phyloP scores from a whole-genome alignment of 805 yeast species.

The Saccharomycopsis sp. region DNA sequence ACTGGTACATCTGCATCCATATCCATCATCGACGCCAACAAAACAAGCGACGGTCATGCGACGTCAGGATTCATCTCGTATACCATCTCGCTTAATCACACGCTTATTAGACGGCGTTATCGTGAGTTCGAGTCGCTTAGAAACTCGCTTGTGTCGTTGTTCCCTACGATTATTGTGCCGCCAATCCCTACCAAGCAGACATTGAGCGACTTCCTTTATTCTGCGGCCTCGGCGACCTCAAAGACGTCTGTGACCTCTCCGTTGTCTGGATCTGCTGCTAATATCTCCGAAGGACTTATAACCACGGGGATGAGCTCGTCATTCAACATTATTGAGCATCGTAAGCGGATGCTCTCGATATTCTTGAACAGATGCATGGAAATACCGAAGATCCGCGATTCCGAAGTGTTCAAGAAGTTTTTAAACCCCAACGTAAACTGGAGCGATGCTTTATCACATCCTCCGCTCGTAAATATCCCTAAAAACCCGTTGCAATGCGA shows the following conservation, averaged over 20 bases:
- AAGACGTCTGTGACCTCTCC: not conserved
- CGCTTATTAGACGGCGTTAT: constrained; percentile 65
- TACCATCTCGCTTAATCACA: constrained; percentile 58
- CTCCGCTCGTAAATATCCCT: constrained; percentile 35
- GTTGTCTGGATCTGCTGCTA: not conserved
- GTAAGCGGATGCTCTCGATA: constrained; percentile 67
- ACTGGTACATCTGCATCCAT: not conserved
- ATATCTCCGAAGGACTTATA: not conserved
- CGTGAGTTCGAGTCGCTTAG: constrained; percentile 87
- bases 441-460: constrained; percentile 61
- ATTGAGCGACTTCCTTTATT: constrained; percentile 25
- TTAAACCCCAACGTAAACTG: constrained; percentile 82
- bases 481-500: constrained; percentile 20
- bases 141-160: constrained; percentile 58
- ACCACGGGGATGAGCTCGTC: constrained; percentile 1
- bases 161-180: constrained; percentile 81
- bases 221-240: constrained; percentile 11
- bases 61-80: constrained; percentile 71
- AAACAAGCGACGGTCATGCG: constrained; percentile 71
- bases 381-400: constrained; percentile 48
- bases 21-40: constrained; percentile 71
- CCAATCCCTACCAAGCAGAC: constrained; percentile 88
- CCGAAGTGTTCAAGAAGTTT: constrained; percentile 66
- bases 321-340: constrained; percentile 47
- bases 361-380: constrained; percentile 72